Base-by-base conservation (phyloP, 106 monocot species). In the Acorus gramineus region DNA sequence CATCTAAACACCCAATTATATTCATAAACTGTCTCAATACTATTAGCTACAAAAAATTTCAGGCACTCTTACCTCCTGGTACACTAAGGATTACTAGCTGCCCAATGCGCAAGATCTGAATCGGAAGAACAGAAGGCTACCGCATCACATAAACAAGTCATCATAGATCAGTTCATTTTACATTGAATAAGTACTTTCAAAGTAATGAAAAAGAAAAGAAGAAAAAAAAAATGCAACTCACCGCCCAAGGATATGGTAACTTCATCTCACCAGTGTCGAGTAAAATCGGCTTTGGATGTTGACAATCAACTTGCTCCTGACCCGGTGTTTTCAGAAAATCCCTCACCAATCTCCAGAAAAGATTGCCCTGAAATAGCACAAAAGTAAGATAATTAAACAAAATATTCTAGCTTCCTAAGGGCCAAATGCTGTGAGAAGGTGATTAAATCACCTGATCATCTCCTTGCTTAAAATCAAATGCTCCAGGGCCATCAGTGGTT, bases 401-500 rank as follows among this genome's bases (percentile, higher is more conserved):
- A 28, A 28, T 1, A 28, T 28, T 1, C 28, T 28, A 28, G 28
- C 28, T 28, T 28, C 28, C 28, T 0, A 28, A 28, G 28, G 28
- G 28, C 28, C 28, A 28, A 28, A 14, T n/a, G 47, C 11, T 6
- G 42, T 28, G 28, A 28, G 28, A 28, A 28, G 28, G 28, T 28
- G 28, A 28, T 28, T 28, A 59, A 64, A 8, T 44, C 69, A 90
- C 93, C 84, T 76, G 66, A 55, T 75, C 75, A 73, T 94, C 93
- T 47, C 93, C 89, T 77, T 94, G 93, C 72, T 64, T 81, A 55
- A 94, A 94, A 71, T 90, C 89, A 78, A 90, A 94, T 64, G 89
- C 89, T 69, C 93, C 93, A 68, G 93, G 93, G 46, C 94, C 94
- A 74, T 94, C 94, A 7, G 94, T 90, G 50, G 89, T 86, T 64